Evolutionary conservation across 2,329 filamentous ascomycete genomes (phyloP), one percentile per base, ranked within the genome.

Genomic region (Fusarium pseudonygamai): DNA sequence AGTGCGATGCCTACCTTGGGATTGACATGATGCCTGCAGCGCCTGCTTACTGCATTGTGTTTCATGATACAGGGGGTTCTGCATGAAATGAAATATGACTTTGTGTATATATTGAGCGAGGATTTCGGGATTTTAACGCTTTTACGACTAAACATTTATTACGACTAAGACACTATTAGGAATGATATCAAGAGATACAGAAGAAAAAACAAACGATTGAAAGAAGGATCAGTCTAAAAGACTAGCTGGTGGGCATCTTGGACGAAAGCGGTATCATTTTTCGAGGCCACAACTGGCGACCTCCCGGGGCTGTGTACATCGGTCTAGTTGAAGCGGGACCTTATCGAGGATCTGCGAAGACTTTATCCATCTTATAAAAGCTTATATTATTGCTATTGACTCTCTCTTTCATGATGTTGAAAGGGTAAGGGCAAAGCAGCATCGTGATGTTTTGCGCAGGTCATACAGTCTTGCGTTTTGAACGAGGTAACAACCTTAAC

Each of bases 1-100:
- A 66, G 40, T 65, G 49, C 49, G 40, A 39, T 68, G 58, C 62
- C 73, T 28, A 37, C 53, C 52, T 67, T 71, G 66, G 71, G 61
- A 40, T 74, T 72, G 65, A 74, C 67, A 65, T 72, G 66, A 74
- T 40, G 36, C 52, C 52, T 64, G 63, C 60, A 73, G 62, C 22
- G 37, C 39, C 14, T 40, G 55, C 69, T 73, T 28, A 34, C 39
- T 30, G 14, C 13, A 47, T 32, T 47, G 22, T 43, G 34, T 46
- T 57, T 37, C 20, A 32, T 43, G n/a, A 50, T 49, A 42, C 53
- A 61, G 26, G 49, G 53, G 30, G 47, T n/a, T 24, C 32, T 47
- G 16, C 11, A 28, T 18, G 34, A 42, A 26, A 28, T 47, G 22
- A 12, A 26, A 52, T 28, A 15, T 20, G 39, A 26, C 50, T 42